Conservation (phyloP, 768 basidiomycete species). For the Tephrocybe sp. region DNA sequence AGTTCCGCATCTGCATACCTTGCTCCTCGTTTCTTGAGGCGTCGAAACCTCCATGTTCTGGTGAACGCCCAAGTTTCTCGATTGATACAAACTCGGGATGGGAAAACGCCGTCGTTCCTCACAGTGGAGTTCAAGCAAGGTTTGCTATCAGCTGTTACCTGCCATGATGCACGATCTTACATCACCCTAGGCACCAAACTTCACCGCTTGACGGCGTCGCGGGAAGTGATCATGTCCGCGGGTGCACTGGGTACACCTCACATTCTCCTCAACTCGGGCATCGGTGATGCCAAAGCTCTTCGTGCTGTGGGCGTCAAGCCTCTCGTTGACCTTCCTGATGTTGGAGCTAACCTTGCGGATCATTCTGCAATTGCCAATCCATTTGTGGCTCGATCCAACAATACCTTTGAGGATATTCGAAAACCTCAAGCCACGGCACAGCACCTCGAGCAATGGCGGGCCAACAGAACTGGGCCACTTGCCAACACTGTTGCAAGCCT, state of each 20-base stretch:
- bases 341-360: slow-evolving; percentile 22
- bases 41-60: slow-evolving; percentile 30
- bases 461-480: slow-evolving; percentile 24
- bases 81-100: slow-evolving; percentile 14
- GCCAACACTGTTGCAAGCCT: slow-evolving; percentile 19
- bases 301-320: slow-evolving; percentile 10
- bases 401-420: slow-evolving; percentile 17
- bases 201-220: slow-evolving; percentile 18
- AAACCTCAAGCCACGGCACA: slow-evolving; percentile 12
- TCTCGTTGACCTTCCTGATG: slow-evolving; percentile 19
- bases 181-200: background rate
- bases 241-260: slow-evolving; percentile 28
- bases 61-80: slow-evolving; percentile 23
- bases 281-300: slow-evolving; percentile 12
- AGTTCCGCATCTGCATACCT: slow-evolving; percentile 32
- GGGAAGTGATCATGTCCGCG: slow-evolving; percentile 29
- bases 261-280: slow-evolving; percentile 19
- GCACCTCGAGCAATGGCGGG: slow-evolving; percentile 19
- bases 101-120: slow-evolving; percentile 6
- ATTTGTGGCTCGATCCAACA: slow-evolving; percentile 11
- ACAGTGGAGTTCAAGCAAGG: slow-evolving; percentile 10
- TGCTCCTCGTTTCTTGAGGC: slow-evolving; percentile 20
- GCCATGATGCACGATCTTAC: background rate
- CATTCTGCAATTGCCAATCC: slow-evolving; percentile 16
- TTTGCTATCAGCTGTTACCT: background rate